These are phyloP conservation scores for Coriaria nepalensis DNA, from an alignment of 306 rosid species.

Conservation along the genomic window DNA sequence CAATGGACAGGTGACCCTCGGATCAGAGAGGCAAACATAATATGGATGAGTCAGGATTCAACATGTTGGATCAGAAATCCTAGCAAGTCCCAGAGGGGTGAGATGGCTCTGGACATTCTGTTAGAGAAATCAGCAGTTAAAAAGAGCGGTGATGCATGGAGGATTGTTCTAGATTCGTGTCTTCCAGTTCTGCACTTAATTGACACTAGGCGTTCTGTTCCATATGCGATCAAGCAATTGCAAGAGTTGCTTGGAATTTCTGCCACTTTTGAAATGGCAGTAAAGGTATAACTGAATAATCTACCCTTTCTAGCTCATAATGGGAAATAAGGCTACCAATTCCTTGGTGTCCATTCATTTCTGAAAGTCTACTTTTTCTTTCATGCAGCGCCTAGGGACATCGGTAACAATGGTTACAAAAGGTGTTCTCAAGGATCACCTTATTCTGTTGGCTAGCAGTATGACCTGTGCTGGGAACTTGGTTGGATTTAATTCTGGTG, in stretches of 20 bases:
- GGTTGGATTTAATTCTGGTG: slow-evolving; percentile 78
- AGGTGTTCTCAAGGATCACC: slow-evolving; percentile 95
- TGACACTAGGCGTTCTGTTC: slow-evolving; percentile 75
- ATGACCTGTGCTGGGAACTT: slow-evolving; percentile 87
- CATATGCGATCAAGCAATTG: slow-evolving; percentile 75
- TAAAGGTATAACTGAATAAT: slow-evolving; percentile 37
- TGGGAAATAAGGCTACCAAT: too few relatives aligned
- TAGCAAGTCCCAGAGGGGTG: slow-evolving; percentile 47
- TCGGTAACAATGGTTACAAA: slow-evolving; percentile 83
- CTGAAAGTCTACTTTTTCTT: too few relatives aligned
- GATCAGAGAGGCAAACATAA: slow-evolving; percentile 57
- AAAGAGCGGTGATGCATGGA: slow-evolving; percentile 95
- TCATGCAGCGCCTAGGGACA: slow-evolving; percentile 58
- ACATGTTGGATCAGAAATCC: slow-evolving; percentile 68
- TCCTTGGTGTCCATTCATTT: too few relatives aligned
- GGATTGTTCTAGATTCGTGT: slow-evolving; percentile 71
- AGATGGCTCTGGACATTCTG: slow-evolving; percentile 63
- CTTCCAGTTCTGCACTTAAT: slow-evolving; percentile 82
- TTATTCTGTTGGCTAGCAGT: slow-evolving; percentile 71
- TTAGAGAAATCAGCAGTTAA: slow-evolving; percentile 61
- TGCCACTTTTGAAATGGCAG: slow-evolving; percentile 74
- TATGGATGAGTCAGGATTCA: slow-evolving; percentile 69
- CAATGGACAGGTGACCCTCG: slow-evolving; percentile 63
- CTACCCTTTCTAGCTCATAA: slow-evolving; percentile 5
- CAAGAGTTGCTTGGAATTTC: slow-evolving; percentile 79